Conservation (phyloP, 2,329 filamentous ascomycete species). For the Talaromyces islandicus region DNA sequence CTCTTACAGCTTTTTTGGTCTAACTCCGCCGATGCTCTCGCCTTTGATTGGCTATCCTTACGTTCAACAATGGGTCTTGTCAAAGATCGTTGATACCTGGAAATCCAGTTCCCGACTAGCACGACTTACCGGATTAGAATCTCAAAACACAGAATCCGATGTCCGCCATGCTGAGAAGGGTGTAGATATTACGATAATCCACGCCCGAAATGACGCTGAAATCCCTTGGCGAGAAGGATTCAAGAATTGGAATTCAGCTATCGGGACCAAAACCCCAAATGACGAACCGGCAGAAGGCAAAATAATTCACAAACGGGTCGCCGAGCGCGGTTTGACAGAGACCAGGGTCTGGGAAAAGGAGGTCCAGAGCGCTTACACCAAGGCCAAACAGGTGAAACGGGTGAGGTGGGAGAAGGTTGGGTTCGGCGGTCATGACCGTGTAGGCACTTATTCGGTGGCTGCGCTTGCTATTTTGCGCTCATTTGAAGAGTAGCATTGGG, state of each 20-base stretch:
- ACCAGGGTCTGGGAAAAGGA: constrained; percentile 33
- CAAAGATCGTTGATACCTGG: constrained; percentile 75
- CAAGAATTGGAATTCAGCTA: constrained; percentile 34
- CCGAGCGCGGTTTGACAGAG: constrained; percentile 25
- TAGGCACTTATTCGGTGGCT: constrained; percentile 34
- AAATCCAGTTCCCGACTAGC: constrained; percentile 61
- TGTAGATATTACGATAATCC: constrained; percentile 66
- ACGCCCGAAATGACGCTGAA: constrained; percentile 74
- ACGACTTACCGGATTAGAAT: constrained; percentile 28
- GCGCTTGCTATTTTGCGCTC: constrained; percentile 32
- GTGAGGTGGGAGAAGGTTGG: constrained; percentile 39
- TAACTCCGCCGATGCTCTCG: constrained; percentile 67
- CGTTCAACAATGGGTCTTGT: constrained; percentile 55
- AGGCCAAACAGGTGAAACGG: constrained; percentile 23
- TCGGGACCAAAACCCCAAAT: constrained; percentile 16
- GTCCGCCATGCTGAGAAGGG: constrained; percentile 43
- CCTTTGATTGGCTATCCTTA: constrained; percentile 64
- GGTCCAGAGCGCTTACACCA: neutral
- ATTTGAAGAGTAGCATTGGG: constrained; percentile 24
- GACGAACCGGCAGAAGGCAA: constrained; percentile 17
- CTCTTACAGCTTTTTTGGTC: constrained; percentile 71
- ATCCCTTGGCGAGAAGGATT: constrained; percentile 61
- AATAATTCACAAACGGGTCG: constrained; percentile 23
- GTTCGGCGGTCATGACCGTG: constrained; percentile 40
- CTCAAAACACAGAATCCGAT: constrained; percentile 39